phyloP scores from a whole-genome alignment of 805 yeast genomes.

The Wickerhamiella dianesei region DNA sequence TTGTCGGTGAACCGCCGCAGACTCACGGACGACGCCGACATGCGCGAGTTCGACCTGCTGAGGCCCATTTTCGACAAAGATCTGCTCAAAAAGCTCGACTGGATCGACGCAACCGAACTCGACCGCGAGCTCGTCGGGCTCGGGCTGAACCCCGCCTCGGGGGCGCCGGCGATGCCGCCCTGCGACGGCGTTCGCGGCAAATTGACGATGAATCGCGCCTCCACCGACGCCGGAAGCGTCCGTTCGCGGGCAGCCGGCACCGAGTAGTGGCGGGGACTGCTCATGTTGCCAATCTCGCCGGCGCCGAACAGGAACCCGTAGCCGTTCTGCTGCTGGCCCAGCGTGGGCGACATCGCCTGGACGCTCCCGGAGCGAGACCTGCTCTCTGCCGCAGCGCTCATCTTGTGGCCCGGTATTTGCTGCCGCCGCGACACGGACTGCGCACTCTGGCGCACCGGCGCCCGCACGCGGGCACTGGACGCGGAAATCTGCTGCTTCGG shows the following conservation, averaged over 20 bases:
- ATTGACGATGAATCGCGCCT: slow-evolving; percentile 73
- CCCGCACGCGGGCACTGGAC: neutral
- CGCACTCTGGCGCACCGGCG: slow-evolving; percentile 3
- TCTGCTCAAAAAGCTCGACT: slow-evolving; percentile 12
- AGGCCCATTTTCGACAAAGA: slow-evolving; percentile 15
- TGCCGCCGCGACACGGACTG: slow-evolving; percentile 1
- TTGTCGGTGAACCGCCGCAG: slow-evolving; percentile 36
- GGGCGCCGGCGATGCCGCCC: slow-evolving; percentile 17
- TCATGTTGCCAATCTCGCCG: slow-evolving; percentile 21
- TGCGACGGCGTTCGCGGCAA: slow-evolving; percentile 44
- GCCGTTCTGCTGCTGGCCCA: slow-evolving; percentile 12
- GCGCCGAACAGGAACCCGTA: slow-evolving; percentile 21
- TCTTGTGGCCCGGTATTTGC: slow-evolving; percentile 7
- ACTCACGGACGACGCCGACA: slow-evolving; percentile 29
- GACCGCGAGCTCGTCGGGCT: neutral
- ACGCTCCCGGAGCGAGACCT: slow-evolving; percentile 6
- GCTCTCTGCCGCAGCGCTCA: slow-evolving; percentile 9
- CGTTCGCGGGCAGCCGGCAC: slow-evolving; percentile 12
- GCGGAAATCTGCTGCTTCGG: neutral
- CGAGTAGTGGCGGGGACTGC: slow-evolving; percentile 21
- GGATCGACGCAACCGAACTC: slow-evolving; percentile 12
- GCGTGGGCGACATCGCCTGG: slow-evolving; percentile 31
- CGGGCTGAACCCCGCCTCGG: slow-evolving; percentile 25
- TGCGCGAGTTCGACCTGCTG: slow-evolving; percentile 22
- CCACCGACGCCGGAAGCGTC: slow-evolving; percentile 30